A percentile compares a stretch with the other conserved stretches of the same genome.
These are phyloP conservation scores for barley (Hordeum vulgare) DNA, from an alignment of 176 grass and related monocot species.

Conservation along the genomic window DNA sequence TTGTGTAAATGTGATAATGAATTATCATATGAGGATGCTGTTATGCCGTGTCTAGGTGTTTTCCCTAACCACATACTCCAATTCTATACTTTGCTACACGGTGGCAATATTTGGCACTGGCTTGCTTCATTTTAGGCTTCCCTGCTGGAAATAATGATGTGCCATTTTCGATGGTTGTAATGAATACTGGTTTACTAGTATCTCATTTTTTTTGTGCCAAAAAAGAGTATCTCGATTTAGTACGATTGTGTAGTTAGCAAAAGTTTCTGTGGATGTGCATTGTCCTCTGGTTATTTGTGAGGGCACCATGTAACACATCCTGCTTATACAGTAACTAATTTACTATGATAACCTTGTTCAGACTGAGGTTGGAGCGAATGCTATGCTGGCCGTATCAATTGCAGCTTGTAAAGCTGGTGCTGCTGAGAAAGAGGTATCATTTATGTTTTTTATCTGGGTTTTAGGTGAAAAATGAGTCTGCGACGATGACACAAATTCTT, in stretches of 20 bases:
- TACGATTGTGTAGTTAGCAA: neutral
- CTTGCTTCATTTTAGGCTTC: neutral
- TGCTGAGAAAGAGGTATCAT: slow-evolving; percentile 83
- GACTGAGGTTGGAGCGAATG: slow-evolving; percentile 79
- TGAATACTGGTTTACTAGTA: neutral
- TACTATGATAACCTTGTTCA: slow-evolving; percentile 13
- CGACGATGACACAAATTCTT: neutral
- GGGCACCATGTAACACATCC: neutral
- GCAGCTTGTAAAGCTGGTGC: slow-evolving; percentile 98
- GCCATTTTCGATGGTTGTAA: neutral
- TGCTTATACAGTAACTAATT: neutral
- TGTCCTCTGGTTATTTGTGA: neutral
- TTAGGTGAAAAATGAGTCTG: neutral
- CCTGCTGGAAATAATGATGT: neutral
- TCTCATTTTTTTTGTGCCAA: neutral
- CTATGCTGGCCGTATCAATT: slow-evolving; percentile 93
- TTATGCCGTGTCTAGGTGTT: neutral
- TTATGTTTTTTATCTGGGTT: neutral
- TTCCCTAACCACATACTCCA: neutral
- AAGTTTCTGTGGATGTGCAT: neutral
- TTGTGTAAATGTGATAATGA: neutral
- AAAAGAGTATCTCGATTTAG: neutral
- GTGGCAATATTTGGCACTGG: slow-evolving; percentile 3
- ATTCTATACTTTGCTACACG: neutral
- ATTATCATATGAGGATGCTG: neutral